A percentile compares a stretch with the other conserved stretches of the same genome.
Conservation (phyloP, 2,329 filamentous ascomycete species). For the Neocucurbitaria cava region DNA sequence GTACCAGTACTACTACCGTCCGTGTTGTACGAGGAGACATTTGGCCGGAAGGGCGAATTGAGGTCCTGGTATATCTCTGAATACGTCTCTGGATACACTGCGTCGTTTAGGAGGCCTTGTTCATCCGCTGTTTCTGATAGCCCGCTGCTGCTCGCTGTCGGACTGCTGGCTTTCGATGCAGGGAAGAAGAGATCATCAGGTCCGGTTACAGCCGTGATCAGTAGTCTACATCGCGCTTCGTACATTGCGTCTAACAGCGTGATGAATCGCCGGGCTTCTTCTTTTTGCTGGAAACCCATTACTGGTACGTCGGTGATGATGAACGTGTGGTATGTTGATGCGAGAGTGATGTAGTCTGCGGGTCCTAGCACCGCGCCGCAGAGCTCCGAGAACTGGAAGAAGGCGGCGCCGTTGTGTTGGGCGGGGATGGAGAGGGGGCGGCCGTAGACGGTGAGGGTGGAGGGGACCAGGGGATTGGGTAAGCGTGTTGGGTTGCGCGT, state of each 20-base stretch:
- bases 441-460: constrained; percentile 65
- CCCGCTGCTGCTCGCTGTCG: constrained; percentile 8
- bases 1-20: constrained; percentile 7
- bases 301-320: constrained; percentile 74
- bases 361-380: constrained; percentile 72
- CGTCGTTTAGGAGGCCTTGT: constrained; percentile 51
- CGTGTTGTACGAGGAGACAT: constrained; percentile 69
- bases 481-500: constrained; percentile 37
- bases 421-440: constrained; percentile 66
- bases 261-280: constrained; percentile 81
- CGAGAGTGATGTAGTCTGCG: constrained; percentile 83
- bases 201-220: constrained; percentile 70
- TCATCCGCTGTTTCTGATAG: constrained; percentile 2
- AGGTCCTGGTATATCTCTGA: constrained; percentile 81
- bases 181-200: constrained; percentile 83
- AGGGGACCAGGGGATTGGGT: constrained; percentile 53
- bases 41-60: constrained; percentile 78
- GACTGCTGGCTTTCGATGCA: constrained; percentile 11
- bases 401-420: constrained; percentile 64
- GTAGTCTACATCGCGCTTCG: constrained; percentile 78
- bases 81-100: constrained; percentile 69
- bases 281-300: constrained; percentile 73
- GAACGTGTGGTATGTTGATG: constrained; percentile 79
- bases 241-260: constrained; percentile 79
- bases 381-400: constrained; percentile 73